phyloP scores from a whole-genome alignment of 2,329 filamentous ascomycete species.

The Cytospora piceicola region DNA sequence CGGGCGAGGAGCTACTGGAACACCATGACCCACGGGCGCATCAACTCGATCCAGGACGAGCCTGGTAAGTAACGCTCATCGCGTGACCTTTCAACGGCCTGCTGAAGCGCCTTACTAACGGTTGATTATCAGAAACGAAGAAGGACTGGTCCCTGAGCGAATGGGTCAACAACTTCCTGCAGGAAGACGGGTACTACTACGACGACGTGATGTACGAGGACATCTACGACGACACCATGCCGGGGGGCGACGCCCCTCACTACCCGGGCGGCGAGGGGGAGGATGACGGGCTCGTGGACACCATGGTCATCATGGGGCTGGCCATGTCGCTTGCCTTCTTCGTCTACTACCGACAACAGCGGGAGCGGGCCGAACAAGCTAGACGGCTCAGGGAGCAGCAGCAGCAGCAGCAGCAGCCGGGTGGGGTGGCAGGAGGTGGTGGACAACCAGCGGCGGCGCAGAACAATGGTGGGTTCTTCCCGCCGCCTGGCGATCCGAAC shows the following conservation, averaged over 20 bases:
- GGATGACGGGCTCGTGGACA: conserved; percentile 82
- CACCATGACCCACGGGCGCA: conserved; percentile 82
- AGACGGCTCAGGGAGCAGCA: conserved; percentile 36
- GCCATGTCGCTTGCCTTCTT: conserved; percentile 75
- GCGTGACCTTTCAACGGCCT: background rate
- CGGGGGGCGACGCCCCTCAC: conserved; percentile 58
- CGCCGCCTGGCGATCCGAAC: conserved; percentile 68
- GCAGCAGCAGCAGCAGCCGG: conserved; percentile 29
- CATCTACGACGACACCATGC: conserved; percentile 59
- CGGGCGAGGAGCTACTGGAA: conserved; percentile 92
- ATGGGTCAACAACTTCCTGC: conserved; percentile 85
- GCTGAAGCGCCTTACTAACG: conserved; percentile 36
- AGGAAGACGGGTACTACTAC: conserved; percentile 68
- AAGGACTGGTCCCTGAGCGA: conserved; percentile 80
- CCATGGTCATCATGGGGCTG: conserved; percentile 78
- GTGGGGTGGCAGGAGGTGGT: conserved; percentile 18
- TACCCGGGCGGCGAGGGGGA: conserved; percentile 59
- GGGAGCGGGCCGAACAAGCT: conserved; percentile 58
- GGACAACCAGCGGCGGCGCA: conserved; percentile 23
- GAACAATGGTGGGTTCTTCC: conserved; percentile 40
- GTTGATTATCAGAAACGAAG: conserved; percentile 56
- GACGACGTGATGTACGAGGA: conserved; percentile 62
- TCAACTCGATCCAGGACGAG: conserved; percentile 92
- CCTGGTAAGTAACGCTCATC: conserved; percentile 62
- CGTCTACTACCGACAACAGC: conserved; percentile 78